phyloP scores from a whole-genome alignment of 257 asterid genomes.

The Vinca minor region DNA sequence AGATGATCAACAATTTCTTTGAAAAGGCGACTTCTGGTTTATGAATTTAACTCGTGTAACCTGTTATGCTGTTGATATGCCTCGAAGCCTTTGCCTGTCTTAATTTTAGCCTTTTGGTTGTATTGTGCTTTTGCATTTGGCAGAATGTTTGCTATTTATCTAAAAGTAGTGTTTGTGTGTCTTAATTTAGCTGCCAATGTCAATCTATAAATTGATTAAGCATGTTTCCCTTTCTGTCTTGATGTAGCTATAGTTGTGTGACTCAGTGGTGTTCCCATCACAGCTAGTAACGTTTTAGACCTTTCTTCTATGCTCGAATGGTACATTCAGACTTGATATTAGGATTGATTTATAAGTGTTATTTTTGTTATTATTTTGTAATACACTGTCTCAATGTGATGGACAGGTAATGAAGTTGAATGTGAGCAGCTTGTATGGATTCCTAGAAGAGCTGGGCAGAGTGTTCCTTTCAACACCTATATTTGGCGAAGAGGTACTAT shows the following conservation, averaged over 20 bases:
- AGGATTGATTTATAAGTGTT: background rate
- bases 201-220: too few relatives aligned
- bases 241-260: too few relatives aligned
- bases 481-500: constrained; percentile 98
- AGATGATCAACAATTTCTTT: background rate
- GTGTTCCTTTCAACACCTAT: constrained; percentile 83
- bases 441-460: constrained; percentile 66
- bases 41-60: background rate
- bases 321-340: background rate
- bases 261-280: background rate
- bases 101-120: background rate
- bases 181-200: too few relatives aligned
- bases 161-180: background rate
- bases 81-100: background rate
- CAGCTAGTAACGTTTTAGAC: too few relatives aligned
- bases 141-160: background rate
- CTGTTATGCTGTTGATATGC: background rate
- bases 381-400: constrained; percentile 25
- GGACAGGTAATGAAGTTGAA: constrained; percentile 95
- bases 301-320: background rate
- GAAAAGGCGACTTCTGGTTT: background rate
- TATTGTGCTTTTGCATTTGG: background rate
- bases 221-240: too few relatives aligned
- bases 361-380: constrained; percentile 9
- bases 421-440: constrained; percentile 97